Evolutionary conservation across 176 grass and related monocot genomes (phyloP).

Genomic region (Alloteropsis semialata): DNA sequence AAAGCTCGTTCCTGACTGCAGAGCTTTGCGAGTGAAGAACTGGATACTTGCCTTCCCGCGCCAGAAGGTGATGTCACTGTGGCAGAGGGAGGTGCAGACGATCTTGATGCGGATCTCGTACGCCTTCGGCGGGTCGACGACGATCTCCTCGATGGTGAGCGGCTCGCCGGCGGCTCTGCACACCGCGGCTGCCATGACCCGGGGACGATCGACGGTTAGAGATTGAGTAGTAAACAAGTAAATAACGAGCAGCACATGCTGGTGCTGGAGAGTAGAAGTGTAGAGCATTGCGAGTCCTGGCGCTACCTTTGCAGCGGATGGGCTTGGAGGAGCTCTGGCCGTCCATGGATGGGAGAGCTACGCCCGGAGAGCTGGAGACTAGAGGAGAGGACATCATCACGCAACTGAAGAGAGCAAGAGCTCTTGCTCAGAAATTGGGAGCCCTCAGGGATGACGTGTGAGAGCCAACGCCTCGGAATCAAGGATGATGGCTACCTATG

Average conservation of each 20-base stretch:
- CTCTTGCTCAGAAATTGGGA: too few species aligned
- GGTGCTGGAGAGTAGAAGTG: neutral
- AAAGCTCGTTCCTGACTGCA: too few species aligned
- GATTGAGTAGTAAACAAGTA: neutral
- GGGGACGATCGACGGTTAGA: too few species aligned
- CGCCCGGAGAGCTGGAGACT: too few species aligned
- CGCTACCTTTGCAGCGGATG: conserved; percentile 71
- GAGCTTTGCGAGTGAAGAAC: too few species aligned
- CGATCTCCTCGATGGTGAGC: conserved; percentile 66
- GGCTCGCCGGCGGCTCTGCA: conserved; percentile 55
- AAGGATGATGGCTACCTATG: too few species aligned
- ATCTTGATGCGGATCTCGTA: conserved; percentile 69
- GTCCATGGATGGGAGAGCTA: conserved; percentile 22
- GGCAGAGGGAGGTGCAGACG: conserved; percentile 74
- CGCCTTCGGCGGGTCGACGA: conserved; percentile 63
- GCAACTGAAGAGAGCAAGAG: too few species aligned
- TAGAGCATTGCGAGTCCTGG: too few species aligned
- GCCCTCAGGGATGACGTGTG: too few species aligned
- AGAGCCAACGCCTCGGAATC: too few species aligned
- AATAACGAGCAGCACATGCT: neutral
- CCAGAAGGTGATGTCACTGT: conserved; percentile 66
- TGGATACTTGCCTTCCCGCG: conserved; percentile 37
- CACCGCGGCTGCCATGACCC: conserved; percentile 77
- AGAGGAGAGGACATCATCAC: too few species aligned
- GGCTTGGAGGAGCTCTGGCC: conserved; percentile 20